Evolutionary conservation across 1,284 basidiomycete species (phyloP), one percentile per base, ranked within the genome.

Genomic region (Apiotrichum akiyoshidainum): DNA sequence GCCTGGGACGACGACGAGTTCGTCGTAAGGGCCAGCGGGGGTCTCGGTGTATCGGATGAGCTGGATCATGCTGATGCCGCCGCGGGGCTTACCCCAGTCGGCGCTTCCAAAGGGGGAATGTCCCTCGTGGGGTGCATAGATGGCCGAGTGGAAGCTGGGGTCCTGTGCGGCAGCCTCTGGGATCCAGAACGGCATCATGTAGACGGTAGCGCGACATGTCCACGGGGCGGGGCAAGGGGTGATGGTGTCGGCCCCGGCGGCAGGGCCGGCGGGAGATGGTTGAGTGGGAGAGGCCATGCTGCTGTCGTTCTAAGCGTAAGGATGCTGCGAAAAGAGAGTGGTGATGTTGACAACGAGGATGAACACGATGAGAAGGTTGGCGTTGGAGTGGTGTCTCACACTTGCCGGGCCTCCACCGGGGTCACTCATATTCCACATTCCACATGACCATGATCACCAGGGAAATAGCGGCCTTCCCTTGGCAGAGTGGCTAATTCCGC

Each of bases 71-170:
- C 44, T 46, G 37, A 57, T 11, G 17, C 55, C 55, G 37, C 55
- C 55, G 11, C 40, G n/a, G 35, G 55, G 55, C 35, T 17, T n/a
- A 13, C 49, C 55, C 10, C 16, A 26, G 19, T 44, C 44, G 37
- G 26, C 13, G 6, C 37, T 21, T 12, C 12, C 53, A 11, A 57
- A 57, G 11, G 55, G 44, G 7, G 55, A 44, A 1, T 19, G 37
- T n/a, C 45, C 26, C 49, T 57, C 55, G 37, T 52, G 55, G 22
- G 55, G 55, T 4, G 55, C 55, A 37, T 57, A 57, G 5, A 37
- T 31, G 11, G 31, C 31, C 8, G 31, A 26, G 9, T 17, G 14
- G 39, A 57, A 57, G 22, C 14, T 26, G 16, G 49, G 55, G 19
- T 26, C 16, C 13, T 44, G n/a, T 11, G 50, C 45, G 8, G 39